Evolutionary conservation across 148 eudicot species (phyloP), one percentile per base, ranked within the genome.

Genomic region (Vaccinium vitisidaea): DNA sequence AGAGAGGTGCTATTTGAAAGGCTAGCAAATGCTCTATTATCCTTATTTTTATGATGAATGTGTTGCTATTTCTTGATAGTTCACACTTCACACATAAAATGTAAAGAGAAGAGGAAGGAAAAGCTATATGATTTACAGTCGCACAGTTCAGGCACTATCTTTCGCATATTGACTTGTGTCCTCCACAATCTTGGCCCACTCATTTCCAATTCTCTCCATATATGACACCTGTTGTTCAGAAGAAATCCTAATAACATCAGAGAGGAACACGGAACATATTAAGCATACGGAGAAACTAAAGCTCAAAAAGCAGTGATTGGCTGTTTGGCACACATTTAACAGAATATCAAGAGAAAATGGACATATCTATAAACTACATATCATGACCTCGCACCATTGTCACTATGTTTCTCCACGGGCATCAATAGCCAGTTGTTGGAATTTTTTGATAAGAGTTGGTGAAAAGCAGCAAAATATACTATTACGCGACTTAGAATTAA

Each of bases 141-240:
- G 18, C 56, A 1, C 12, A 9, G 39, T 55, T 91, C 87, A 91
- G 76, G 84, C 73, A 84, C 88, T 89, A 79, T 90, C 91, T 88
- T 88, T 88, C 43, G 83, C 90, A 79, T 92, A 93, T 63, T 87
- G 90, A 77, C 89, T 88, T 15, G 99, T 93, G 86, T 92, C 96
- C 86, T 93, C 98, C 50, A 91, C 95, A 82, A 93, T 92, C 85
- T 88, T 92, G 10, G 91, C 79, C 99, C 99, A 97, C 87, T 93
- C 92, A 82, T 82, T 87, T 65, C 91, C 93, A 87, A 95, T 90
- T 88, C 94, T 97, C 89, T 95, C 97, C 18, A 89, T 89, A 79
- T 92, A 97, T 77, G 85, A 73, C 65, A 92, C 97, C 99, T 97
- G 92, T 67, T 81, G 81, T 53, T 39, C 77, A 52, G 16, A 39